A percentile compares a stretch with the other conserved stretches of the same genome.
These are phyloP conservation scores for Triangularia verruculosa DNA, from an alignment of 2,329 filamentous ascomycete genomes.

Conservation along the genomic window DNA sequence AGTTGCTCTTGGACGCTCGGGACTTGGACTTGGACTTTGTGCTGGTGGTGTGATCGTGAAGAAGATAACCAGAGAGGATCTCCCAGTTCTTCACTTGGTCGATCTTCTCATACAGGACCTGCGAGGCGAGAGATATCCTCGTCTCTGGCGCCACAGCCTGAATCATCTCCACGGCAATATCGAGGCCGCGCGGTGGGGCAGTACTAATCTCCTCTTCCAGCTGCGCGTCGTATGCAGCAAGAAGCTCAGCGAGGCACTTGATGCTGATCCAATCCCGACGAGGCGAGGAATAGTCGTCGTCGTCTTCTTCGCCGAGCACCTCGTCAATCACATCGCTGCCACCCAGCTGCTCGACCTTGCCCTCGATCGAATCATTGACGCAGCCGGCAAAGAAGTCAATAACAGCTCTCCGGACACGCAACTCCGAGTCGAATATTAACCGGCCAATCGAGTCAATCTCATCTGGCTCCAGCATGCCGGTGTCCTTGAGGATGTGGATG, in stretches of 20 bases:
- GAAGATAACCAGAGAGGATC: slow-evolving; percentile 79
- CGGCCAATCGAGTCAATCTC: slow-evolving; percentile 87
- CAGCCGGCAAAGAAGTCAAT: slow-evolving; percentile 88
- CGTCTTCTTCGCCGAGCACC: slow-evolving; percentile 65
- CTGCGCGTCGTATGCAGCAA: slow-evolving; percentile 76
- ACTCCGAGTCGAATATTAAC: slow-evolving; percentile 84
- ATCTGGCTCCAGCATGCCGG: slow-evolving; percentile 82
- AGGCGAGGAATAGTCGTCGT: slow-evolving; percentile 73
- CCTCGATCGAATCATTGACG: slow-evolving; percentile 75
- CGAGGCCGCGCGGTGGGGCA: slow-evolving; percentile 43
- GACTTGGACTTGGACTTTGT: slow-evolving; percentile 42
- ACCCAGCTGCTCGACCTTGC: slow-evolving; percentile 78
- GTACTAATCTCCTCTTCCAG: slow-evolving; percentile 55
- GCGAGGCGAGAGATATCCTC: slow-evolving; percentile 79
- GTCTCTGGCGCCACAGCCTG: slow-evolving; percentile 69
- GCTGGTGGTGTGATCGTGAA: slow-evolving; percentile 82
- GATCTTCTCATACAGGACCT: slow-evolving; percentile 80
- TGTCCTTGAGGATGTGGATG: slow-evolving; percentile 76
- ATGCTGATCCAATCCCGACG: slow-evolving; percentile 84
- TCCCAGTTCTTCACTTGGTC: slow-evolving; percentile 84
- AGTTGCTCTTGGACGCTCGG: slow-evolving; percentile 27
- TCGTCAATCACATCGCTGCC: slow-evolving; percentile 77
- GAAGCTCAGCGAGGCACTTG: slow-evolving; percentile 82
- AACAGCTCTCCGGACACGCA: slow-evolving; percentile 81
- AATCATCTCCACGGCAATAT: slow-evolving; percentile 53